phyloP scores from a whole-genome alignment of 352 stramenopile genomes.

The Globisporangium barbulae region DNA sequence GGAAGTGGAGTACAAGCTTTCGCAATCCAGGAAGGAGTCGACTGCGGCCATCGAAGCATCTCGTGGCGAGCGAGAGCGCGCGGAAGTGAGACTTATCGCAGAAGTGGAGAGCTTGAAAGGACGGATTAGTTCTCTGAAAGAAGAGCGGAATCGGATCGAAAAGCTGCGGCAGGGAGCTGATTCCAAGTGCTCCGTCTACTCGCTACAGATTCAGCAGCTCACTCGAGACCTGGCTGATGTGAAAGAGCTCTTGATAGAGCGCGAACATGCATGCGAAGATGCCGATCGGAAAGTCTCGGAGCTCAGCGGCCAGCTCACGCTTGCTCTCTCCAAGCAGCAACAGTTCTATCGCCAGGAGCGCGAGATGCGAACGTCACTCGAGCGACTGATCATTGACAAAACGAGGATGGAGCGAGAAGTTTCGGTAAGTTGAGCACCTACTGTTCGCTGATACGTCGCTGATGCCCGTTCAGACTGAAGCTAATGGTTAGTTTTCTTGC shows the following conservation, averaged over 20 bases:
- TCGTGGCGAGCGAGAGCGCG: conserved; percentile 48
- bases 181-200: conserved; percentile 37
- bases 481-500: conserved; percentile 1
- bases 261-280: conserved; percentile 64
- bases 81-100: conserved; percentile 45
- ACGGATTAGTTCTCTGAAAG: conserved; percentile 44
- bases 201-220: conserved; percentile 53
- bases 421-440: conserved; percentile 22
- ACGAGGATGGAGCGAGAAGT: conserved; percentile 62
- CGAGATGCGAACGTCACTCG: conserved; percentile 53
- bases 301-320: conserved; percentile 58
- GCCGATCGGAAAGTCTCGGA: conserved; percentile 66
- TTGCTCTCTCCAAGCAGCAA: conserved; percentile 71
- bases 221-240: conserved; percentile 48
- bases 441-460: too few species aligned
- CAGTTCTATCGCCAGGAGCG: conserved; percentile 71
- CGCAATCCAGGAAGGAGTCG: conserved; percentile 40
- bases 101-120: conserved; percentile 65
- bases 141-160: conserved; percentile 55
- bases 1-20: conserved; percentile 53
- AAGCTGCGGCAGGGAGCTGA: conserved; percentile 48
- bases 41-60: conserved; percentile 25
- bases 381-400: conserved; percentile 61
- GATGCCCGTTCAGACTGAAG: not conserved
- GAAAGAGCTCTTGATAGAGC: conserved; percentile 52